Evolutionary conservation across 192 early-diverging fungal species (phyloP), one percentile per base, ranked within the genome.

Genomic region (Paraglomus brasilianum): DNA sequence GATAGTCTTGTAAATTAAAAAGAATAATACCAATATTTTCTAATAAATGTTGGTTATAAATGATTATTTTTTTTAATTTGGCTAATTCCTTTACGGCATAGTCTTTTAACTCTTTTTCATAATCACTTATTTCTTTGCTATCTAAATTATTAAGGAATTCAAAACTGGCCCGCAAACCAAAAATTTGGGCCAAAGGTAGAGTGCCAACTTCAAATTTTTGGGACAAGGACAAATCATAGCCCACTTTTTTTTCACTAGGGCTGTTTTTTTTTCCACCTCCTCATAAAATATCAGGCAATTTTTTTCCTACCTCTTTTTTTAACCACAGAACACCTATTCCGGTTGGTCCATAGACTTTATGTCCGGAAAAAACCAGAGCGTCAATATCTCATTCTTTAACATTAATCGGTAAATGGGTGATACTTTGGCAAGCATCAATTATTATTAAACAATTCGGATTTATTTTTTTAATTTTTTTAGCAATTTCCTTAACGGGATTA

Each of bases 201-300:
- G 59, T 61, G 14, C 59, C 59, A 22, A 61, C 59, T 61, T 61
- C 59, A n/a, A 61, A 61, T 43, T 61, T 61, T 61, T 61, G 38
- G 21, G 59, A 17, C 8, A 61, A 17, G n/a, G 30, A 30, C 1
- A 61, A 61, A 61, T 30, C 9, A 22, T 41, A 43, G 5, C 44
- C 39, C 44, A 60, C n/a, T n/a, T n/a, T 44, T 61, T 61, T 61
- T 1, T 61, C 1, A 8, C 41, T 43, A 42, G 59, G 59, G 41
- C 39, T 24, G 13, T 1, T 61, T 44, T 17, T 61, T 61, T 61
- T 61, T 11, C 59, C 59, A 5, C 59, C 59, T 42, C 59, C 59
- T 42, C 59, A 61, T 44, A 61, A n/a, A 8, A 61, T 41, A 43
- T 61, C 59, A 5, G 59, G 59, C 41, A 61, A 61, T 61, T 61